Percentiles rank a stretch among this genome's conserved stretches.
Conservation (phyloP, 495 filamentous ascomycete genomes). For the Oidiodendron maius region DNA sequence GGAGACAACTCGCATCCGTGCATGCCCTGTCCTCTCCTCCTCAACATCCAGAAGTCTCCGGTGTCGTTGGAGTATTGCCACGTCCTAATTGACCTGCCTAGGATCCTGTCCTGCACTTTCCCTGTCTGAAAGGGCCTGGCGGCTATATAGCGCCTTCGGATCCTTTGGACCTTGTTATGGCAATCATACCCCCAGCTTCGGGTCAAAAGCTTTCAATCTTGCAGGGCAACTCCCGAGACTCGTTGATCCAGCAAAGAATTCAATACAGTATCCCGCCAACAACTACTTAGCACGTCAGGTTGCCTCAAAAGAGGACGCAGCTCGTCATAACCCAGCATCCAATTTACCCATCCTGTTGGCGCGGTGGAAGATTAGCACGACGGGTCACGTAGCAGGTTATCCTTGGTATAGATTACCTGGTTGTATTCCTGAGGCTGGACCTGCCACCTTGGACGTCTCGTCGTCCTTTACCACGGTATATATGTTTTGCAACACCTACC, state of each 20-base stretch:
- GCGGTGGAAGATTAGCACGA: slow-evolving; percentile 15
- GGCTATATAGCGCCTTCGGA: slow-evolving; percentile 15
- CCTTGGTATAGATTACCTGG: slow-evolving; percentile 8
- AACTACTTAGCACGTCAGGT: slow-evolving; percentile 9
- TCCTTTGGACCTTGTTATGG: slow-evolving; percentile 15
- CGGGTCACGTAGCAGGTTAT: slow-evolving; percentile 12
- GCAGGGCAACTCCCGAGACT: slow-evolving; percentile 16
- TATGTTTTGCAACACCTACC: slow-evolving; percentile 22
- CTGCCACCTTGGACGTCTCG: slow-evolving; percentile 12
- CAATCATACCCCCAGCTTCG: slow-evolving; percentile 20
- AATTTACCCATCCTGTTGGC: slow-evolving; percentile 22
- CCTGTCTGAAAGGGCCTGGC: slow-evolving; percentile 8
- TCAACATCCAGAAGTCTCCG: slow-evolving; percentile 24
- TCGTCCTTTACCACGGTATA: slow-evolving; percentile 11
- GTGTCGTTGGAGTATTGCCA: slow-evolving; percentile 1
- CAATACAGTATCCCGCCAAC: slow-evolving; percentile 14
- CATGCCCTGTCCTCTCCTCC: slow-evolving; percentile 19
- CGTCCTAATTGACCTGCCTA: neutral
- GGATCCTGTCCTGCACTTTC: neutral
- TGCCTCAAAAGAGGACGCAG: slow-evolving; percentile 18
- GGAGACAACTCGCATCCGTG: slow-evolving; percentile 17
- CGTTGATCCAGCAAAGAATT: slow-evolving; percentile 17
- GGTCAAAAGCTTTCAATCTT: slow-evolving; percentile 21
- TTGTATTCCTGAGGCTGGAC: slow-evolving; percentile 14
- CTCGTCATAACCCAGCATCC: slow-evolving; percentile 20